phyloP scores from a whole-genome alignment of 1,284 basidiomycete species.

The Hemileia vastatrix region DNA sequence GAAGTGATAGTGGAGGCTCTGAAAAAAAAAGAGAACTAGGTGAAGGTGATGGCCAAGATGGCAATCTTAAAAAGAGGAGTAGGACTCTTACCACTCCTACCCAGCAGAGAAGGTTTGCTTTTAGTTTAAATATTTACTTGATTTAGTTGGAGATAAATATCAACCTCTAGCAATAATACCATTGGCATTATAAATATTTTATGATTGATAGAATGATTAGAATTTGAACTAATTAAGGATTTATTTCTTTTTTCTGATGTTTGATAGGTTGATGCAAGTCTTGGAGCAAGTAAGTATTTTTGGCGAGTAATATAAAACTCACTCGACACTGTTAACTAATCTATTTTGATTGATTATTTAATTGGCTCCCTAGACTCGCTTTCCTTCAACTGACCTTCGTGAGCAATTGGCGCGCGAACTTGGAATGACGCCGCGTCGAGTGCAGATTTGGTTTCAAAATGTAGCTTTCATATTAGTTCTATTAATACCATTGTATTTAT shows the following conservation, averaged over 20 bases:
- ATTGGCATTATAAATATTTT: too few species aligned
- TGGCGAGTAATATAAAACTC: too few species aligned
- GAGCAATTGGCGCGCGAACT: conserved; percentile 72
- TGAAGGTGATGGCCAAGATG: conserved; percentile 6
- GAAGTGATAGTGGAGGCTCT: conserved; percentile 12
- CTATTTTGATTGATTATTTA: too few species aligned
- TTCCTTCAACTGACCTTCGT: conserved; percentile 69
- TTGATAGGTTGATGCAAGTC: conserved; percentile 13
- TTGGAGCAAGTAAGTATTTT: conserved; percentile 8
- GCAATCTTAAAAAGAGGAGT: conserved; percentile 48
- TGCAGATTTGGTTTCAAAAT: conserved; percentile 55
- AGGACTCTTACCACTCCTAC: conserved; percentile 70
- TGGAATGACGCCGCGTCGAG: conserved; percentile 69
- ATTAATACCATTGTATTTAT: background rate
- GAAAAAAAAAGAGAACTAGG: conserved; percentile 17
- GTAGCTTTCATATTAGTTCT: conserved; percentile 9
- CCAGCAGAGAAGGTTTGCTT: conserved; percentile 38
- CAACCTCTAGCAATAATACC: too few species aligned
- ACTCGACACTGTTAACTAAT: too few species aligned
- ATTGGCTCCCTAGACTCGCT: conserved; percentile 61
- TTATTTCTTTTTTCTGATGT: background rate
- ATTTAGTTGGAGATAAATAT: too few species aligned
- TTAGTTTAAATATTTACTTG: background rate
- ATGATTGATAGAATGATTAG: too few species aligned
- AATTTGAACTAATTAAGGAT: background rate